Evolutionary conservation across 352 stramenopile genomes (phyloP).

Genomic region (Pythium sukuiense): DNA sequence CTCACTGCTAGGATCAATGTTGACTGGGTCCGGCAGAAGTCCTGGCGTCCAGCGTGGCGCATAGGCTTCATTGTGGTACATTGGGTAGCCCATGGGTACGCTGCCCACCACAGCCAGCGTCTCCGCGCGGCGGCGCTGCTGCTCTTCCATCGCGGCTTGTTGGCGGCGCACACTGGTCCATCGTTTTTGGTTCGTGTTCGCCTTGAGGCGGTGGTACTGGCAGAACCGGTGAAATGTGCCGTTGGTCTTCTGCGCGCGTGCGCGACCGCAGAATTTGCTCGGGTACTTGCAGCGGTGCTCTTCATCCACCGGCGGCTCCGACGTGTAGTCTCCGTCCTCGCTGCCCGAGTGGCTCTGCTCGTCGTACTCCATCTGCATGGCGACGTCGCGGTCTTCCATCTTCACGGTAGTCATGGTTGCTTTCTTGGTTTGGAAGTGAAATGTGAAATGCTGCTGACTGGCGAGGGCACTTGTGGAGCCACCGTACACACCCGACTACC

Average conservation of each 20-base stretch:
- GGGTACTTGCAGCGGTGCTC: slow-evolving; percentile 14
- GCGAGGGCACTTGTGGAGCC: too few species aligned
- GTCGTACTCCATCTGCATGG: neutral
- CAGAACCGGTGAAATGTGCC: slow-evolving; percentile 16
- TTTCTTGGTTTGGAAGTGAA: neutral
- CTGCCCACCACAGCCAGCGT: neutral
- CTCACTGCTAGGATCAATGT: neutral
- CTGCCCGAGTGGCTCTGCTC: neutral
- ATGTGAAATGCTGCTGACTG: neutral
- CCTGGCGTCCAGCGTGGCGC: neutral
- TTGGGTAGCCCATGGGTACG: neutral
- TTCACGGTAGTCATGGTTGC: neutral
- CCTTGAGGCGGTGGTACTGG: slow-evolving; percentile 17
- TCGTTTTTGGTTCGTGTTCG: slow-evolving; percentile 22
- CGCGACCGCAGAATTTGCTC: slow-evolving; percentile 16
- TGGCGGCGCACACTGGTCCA: slow-evolving; percentile 11
- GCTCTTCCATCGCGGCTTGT: slow-evolving; percentile 7
- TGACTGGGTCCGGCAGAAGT: slow-evolving; percentile 10
- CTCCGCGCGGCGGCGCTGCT: slow-evolving; percentile 1
- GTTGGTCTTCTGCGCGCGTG: slow-evolving; percentile 15
- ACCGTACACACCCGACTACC: neutral
- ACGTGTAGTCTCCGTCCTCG: neutral
- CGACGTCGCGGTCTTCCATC: slow-evolving; percentile 3
- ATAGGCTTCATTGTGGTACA: neutral
- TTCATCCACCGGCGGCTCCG: neutral